These are phyloP conservation scores for Quercus mongolica DNA, from an alignment of 306 rosid species.

Conservation along the genomic window DNA sequence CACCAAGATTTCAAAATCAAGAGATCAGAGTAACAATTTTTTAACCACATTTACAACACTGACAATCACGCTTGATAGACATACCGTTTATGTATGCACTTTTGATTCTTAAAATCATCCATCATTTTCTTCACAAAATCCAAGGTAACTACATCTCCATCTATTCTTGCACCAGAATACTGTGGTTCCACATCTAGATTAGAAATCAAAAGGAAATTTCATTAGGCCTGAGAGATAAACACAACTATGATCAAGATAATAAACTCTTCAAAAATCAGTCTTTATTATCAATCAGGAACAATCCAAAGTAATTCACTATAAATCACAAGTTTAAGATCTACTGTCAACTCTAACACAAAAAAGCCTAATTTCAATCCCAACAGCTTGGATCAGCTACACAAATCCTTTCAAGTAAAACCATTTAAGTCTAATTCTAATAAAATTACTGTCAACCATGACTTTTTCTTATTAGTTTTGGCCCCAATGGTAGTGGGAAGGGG, in stretches of 20 bases:
- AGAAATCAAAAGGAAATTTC: conserved; percentile 29
- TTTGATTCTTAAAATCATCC: conserved; percentile 94
- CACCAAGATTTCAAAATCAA: conserved; percentile 17
- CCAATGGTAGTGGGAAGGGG: no score
- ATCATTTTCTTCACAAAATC: conserved; percentile 95
- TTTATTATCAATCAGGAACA: not conserved
- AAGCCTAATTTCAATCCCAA: not conserved
- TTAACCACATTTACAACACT: conserved; percentile 4
- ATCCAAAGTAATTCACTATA: not conserved
- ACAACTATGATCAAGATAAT: conserved; percentile 10
- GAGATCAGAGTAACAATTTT: conserved; percentile 9
- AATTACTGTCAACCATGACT: not conserved
- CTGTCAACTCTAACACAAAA: not conserved
- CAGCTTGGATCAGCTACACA: conserved; percentile 1
- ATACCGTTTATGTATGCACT: conserved; percentile 86
- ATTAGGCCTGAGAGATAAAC: conserved; percentile 18
- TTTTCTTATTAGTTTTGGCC: no score
- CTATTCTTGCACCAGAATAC: conserved; percentile 91
- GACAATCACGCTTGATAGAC: conserved; percentile 19
- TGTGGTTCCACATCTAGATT: conserved; percentile 88
- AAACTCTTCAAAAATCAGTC: not conserved
- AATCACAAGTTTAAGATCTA: not conserved
- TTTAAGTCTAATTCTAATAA: not conserved
- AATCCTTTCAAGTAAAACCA: not conserved
- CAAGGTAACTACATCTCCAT: conserved; percentile 82